Percentiles rank a stretch among this genome's conserved stretches.
Evolutionary conservation across 169 alveolate genomes (phyloP).

Genomic region (Condylostoma magnum): DNA sequence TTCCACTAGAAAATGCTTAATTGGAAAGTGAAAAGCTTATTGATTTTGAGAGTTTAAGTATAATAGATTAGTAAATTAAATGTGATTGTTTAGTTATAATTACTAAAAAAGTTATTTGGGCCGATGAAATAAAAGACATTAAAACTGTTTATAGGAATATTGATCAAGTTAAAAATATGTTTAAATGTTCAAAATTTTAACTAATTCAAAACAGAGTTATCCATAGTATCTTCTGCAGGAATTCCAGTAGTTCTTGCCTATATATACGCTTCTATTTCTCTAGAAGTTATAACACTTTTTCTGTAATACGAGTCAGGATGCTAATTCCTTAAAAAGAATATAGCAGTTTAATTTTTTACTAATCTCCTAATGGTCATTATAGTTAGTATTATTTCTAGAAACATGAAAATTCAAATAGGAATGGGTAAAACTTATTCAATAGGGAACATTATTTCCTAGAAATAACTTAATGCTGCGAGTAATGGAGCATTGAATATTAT

Average conservation of each 20-base stretch:
- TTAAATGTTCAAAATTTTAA: too few species aligned
- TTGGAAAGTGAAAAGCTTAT: constrained; percentile 8
- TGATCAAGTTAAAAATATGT: too few species aligned
- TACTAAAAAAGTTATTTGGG: too few species aligned
- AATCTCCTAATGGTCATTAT: not conserved
- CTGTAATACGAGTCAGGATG: constrained; percentile 20
- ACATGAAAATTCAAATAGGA: not conserved
- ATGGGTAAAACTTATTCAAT: constrained; percentile 1
- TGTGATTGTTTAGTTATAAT: too few species aligned
- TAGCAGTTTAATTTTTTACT: constrained; percentile 25
- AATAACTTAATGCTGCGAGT: not conserved
- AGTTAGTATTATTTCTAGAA: not conserved
- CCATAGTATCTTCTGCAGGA: too few species aligned
- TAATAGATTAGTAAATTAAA: too few species aligned
- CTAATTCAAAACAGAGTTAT: too few species aligned
- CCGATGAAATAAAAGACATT: too few species aligned
- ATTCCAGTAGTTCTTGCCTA: not conserved
- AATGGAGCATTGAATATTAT: constrained; percentile 6
- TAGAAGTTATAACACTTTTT: constrained; percentile 18
- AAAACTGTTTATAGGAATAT: too few species aligned
- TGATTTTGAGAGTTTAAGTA: too few species aligned
- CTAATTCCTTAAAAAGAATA: constrained; percentile 20
- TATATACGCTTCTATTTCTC: constrained; percentile 4
- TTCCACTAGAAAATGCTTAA: not conserved
- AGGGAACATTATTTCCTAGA: not conserved